These are phyloP conservation scores for Mortierella alpina DNA, from an alignment of 192 early-diverging fungal species.

Conservation along the genomic window DNA sequence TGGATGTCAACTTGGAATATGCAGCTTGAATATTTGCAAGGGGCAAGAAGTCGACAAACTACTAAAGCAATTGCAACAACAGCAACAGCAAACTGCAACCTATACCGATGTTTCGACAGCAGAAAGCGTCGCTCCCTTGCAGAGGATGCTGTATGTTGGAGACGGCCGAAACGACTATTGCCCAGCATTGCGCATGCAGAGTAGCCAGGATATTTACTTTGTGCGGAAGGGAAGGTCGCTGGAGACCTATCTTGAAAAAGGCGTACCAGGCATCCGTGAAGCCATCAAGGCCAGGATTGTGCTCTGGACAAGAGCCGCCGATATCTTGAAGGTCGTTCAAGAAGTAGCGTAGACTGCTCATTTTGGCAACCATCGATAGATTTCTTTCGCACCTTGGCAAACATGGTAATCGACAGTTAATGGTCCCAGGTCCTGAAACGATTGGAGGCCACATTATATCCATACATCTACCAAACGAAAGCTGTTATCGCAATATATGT, in stretches of 20 bases:
- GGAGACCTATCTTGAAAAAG: slow-evolving; percentile 19
- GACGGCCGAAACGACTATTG: slow-evolving; percentile 54
- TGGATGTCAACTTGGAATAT: slow-evolving; percentile 59
- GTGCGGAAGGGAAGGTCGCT: slow-evolving; percentile 26
- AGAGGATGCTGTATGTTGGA: slow-evolving; percentile 42
- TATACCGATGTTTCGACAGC: not conserved
- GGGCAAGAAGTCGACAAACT: slow-evolving; percentile 54
- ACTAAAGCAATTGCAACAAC: not conserved
- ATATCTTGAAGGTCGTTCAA: slow-evolving; percentile 23
- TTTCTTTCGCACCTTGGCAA: too few relatives aligned
- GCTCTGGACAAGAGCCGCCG: slow-evolving; percentile 17
- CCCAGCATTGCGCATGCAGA: slow-evolving; percentile 36
- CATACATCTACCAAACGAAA: too few relatives aligned
- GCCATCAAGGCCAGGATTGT: slow-evolving; percentile 29
- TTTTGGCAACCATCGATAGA: too few relatives aligned
- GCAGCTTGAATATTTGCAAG: slow-evolving; percentile 74
- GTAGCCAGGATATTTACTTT: slow-evolving; percentile 24
- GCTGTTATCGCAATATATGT: too few relatives aligned
- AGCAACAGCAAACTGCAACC: not conserved
- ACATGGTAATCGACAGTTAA: too few relatives aligned
- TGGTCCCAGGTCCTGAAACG: too few relatives aligned
- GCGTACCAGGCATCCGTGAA: not conserved
- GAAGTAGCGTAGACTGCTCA: not conserved
- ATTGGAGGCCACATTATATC: too few relatives aligned
- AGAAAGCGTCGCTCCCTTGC: not conserved